Evolutionary conservation across 2,329 filamentous ascomycete genomes (phyloP).

Genomic region (Capronia epimyces): DNA sequence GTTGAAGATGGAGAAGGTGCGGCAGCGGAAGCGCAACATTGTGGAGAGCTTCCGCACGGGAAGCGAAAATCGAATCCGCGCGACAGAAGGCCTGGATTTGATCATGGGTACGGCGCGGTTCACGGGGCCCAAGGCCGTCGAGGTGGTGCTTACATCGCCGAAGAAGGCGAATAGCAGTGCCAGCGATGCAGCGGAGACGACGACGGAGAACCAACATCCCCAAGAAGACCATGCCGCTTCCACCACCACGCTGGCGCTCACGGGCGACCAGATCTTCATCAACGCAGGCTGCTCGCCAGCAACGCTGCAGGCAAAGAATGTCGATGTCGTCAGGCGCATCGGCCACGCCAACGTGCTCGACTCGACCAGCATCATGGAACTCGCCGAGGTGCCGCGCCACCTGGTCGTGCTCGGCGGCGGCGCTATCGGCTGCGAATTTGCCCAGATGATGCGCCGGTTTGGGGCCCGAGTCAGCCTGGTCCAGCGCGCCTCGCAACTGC

Average conservation of each 20-base stretch:
- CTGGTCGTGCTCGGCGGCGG: constrained; percentile 51
- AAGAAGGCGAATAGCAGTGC: no score
- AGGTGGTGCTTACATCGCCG: constrained; percentile 30
- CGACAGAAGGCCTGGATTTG: constrained; percentile 39
- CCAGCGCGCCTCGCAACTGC: constrained; percentile 41
- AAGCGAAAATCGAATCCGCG: constrained; percentile 41
- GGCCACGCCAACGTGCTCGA: constrained; percentile 22
- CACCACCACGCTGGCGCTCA: constrained; percentile 32
- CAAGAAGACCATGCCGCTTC: neutral
- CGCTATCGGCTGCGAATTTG: constrained; percentile 52
- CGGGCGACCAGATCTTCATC: constrained; percentile 30
- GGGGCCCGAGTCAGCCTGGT: constrained; percentile 48
- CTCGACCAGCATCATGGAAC: constrained; percentile 29
- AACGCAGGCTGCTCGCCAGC: constrained; percentile 28
- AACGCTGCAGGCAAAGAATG: constrained; percentile 19
- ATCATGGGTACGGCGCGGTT: constrained; percentile 46
- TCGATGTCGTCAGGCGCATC: constrained; percentile 13
- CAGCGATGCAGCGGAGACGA: constrained; percentile 31
- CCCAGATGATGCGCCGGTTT: constrained; percentile 48
- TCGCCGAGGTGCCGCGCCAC: constrained; percentile 38
- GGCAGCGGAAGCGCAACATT: constrained; percentile 51
- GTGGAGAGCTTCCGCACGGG: constrained; percentile 48
- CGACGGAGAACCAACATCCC: constrained; percentile 10
- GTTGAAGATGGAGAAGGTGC: constrained; percentile 47
- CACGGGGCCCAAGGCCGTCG: constrained; percentile 37